These are phyloP conservation scores for Ceratocystis cacaofunesta DNA, from an alignment of 2,329 filamentous ascomycete genomes.

Conservation along the genomic window DNA sequence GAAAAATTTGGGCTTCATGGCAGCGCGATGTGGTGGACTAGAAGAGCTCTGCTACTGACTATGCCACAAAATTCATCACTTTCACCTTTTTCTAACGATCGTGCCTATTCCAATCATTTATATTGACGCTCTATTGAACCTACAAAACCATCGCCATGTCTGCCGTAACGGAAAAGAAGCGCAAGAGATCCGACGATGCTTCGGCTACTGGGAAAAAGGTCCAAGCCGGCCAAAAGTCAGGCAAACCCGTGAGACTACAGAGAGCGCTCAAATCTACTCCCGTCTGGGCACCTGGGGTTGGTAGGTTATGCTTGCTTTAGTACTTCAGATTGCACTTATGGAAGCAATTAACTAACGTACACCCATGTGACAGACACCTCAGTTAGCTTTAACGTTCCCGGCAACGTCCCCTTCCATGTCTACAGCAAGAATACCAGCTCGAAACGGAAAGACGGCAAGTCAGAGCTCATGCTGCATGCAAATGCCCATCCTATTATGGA, in stretches of 20 bases:
- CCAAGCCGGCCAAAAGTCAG: slow-evolving; percentile 26
- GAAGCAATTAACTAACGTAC: slow-evolving; percentile 4
- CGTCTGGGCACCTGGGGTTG: slow-evolving; percentile 13
- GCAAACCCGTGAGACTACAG: slow-evolving; percentile 33
- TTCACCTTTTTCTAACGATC: not conserved
- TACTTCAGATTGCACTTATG: not conserved
- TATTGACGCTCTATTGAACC: not conserved
- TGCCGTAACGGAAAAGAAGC: slow-evolving; percentile 31
- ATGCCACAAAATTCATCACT: not conserved
- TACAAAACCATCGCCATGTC: slow-evolving; percentile 26
- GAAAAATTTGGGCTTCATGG: slow-evolving; percentile 19
- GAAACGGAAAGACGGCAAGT: slow-evolving; percentile 26
- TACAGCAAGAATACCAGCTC: slow-evolving; percentile 28
- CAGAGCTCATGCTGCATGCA: slow-evolving; percentile 44
- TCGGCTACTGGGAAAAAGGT: slow-evolving; percentile 8
- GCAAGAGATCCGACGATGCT: slow-evolving; percentile 30
- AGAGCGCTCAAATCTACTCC: slow-evolving; percentile 2
- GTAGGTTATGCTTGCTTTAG: not conserved
- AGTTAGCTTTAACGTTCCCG: slow-evolving; percentile 26
- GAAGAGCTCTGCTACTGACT: not conserved
- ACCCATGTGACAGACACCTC: slow-evolving; percentile 22
- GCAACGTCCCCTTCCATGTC: slow-evolving; percentile 31
- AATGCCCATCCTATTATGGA: slow-evolving; percentile 41
- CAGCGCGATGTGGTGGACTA: slow-evolving; percentile 6
- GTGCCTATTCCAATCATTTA: too few species aligned